These are phyloP conservation scores for Exserohilum turcica DNA, from an alignment of 2,329 filamentous ascomycete species.

Conservation along the genomic window DNA sequence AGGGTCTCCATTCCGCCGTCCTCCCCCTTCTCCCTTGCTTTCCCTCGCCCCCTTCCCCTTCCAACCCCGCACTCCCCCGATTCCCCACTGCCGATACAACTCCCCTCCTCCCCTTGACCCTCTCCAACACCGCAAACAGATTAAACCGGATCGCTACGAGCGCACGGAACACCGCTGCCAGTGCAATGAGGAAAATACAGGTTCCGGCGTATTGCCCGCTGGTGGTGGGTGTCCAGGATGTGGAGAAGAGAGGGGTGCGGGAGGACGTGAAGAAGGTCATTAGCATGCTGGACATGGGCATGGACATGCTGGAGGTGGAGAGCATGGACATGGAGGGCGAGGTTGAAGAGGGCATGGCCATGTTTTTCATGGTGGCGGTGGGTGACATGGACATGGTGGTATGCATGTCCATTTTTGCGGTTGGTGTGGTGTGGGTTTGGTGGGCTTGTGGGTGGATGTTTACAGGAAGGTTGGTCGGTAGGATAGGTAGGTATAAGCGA, in stretches of 20 bases:
- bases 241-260: constrained; percentile 67
- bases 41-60: constrained; percentile 66
- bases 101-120: constrained; percentile 64
- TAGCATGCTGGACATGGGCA: constrained; percentile 48
- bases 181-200: constrained; percentile 83
- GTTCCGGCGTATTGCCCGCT: constrained; percentile 78
- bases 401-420: background rate
- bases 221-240: constrained; percentile 71
- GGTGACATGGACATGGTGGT: background rate
- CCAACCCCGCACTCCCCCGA: no score
- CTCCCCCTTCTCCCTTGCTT: background rate
- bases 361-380: background rate
- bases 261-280: constrained; percentile 69
- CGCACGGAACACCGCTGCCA: constrained; percentile 69
- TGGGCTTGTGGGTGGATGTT: no score
- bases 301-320: constrained; percentile 10
- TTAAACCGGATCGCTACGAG: constrained; percentile 69
- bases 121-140: constrained; percentile 54
- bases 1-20: constrained; percentile 57
- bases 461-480: no score
- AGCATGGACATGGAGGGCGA: constrained; percentile 20
- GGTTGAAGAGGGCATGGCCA: constrained; percentile 17
- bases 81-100: no score
- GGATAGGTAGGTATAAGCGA: no score
- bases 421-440: background rate